Evolutionary conservation across 805 yeast genomes (phyloP), one percentile per base, ranked within the genome.

Genomic region (Saccharomycopsis sp.): DNA sequence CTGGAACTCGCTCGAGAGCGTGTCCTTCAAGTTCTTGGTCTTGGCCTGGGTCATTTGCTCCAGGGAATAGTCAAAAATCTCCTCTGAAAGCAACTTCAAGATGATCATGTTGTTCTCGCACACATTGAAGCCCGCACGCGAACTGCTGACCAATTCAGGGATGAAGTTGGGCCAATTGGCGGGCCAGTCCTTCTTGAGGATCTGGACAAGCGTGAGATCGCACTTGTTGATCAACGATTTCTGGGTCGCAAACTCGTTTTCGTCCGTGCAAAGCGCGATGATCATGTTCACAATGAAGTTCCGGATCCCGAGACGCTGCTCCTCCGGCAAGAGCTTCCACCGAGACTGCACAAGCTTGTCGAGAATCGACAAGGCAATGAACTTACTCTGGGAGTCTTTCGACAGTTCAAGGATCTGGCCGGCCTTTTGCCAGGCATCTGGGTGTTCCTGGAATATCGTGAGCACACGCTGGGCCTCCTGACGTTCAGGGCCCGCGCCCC

Each of bases 141-240:
- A 85, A 63, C 96, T 86, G 61, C 80, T 82, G 53, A 93, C 94
- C 58, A 94, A 82, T 71, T 94, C 99, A 17, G 97, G 97, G 55
- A 94, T 87, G 68, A 94, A 94, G 67, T 86, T 88, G 19, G 98
- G 98, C 99, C 99, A 94, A 71, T 92, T 88, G 66, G 86, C 89
- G 38, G 99, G 99, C 99, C 99, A 94, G 71, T 94, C 99, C 74
- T 94, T 98, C 69, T 94, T 94, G 68, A 94, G 82, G 56, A 94
- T 86, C 68, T 92, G 96, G 42, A 94, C 99, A 67, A 94, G 77
- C 15, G 98, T 93, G 68, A 94, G 79, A 73, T 94, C 97, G 66
- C 92, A 91, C 72, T 94, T 94, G 75, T 87, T 89, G 69, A 94
- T 89, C 68, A 94, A 78, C 20, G 97, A 85, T 67, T 85, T 86